Evolutionary conservation across 164 flowering plant species (phyloP), one percentile per base, ranked within the genome.

Genomic region (Annona squamosa): DNA sequence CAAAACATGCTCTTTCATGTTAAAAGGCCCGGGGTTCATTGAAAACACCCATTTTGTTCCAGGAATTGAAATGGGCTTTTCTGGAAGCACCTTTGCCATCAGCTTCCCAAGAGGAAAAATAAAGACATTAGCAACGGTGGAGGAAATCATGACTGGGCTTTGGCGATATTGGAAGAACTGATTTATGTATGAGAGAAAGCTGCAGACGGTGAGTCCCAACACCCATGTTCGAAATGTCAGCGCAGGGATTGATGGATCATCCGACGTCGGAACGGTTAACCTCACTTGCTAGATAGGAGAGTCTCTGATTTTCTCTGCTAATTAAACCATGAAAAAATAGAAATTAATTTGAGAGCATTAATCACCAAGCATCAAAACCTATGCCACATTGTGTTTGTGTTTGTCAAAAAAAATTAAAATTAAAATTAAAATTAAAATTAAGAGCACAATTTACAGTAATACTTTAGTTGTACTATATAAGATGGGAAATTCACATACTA

Each of bases 181-280:
- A 41, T 59, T 74, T 12, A 45, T n/a, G 46, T 59, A 68, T 2
- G 76, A 63, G 13, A 74, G 65, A 1, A 74, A 19, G 42, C 43
- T 45, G 48, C 76, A 74, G 3, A 45, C 1, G 17, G 46, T 13
- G 66, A 74, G n/a, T 9, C 76, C 76, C 45, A 74, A 19, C 7
- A 46, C 17, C 76, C 72, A 74, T 45, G 76, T 74, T 46, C 76
- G 71, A 37, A 74, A 68, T 44, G 76, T 74, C 2, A 74, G 67
- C 3, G 26, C 66, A n/a, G 76, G 76, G 19, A 74, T 46, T 12
- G 72, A 41, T 46, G 72, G 65, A 46, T 74, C 72, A 57, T 74
- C 76, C 17, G 76, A 68, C 19, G 59, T 68, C 5, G 76, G 72
- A 4, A 74, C 76, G 5, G 67, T 68, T 3, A 68, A 46, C 56